Percentiles rank a stretch among this genome's conserved stretches.
Evolutionary conservation across 805 yeast genomes (phyloP).

Genomic region (Ogataea siamensis): DNA sequence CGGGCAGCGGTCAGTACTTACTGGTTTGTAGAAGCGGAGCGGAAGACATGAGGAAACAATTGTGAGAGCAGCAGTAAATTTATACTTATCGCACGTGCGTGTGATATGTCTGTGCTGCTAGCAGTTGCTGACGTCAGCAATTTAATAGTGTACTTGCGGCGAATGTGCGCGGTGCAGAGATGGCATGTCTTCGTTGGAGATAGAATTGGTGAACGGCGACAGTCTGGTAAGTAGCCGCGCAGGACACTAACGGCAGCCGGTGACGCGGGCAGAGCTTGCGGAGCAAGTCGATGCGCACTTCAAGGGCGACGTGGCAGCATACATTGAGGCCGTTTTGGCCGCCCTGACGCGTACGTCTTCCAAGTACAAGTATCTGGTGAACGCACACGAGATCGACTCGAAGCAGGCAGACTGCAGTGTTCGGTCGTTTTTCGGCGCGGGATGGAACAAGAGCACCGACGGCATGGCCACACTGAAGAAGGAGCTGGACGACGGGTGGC

Average conservation of each 20-base stretch:
- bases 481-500: conserved; percentile 16
- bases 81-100: conserved; percentile 16
- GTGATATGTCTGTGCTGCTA: neutral
- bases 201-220: conserved; percentile 14
- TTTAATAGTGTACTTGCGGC: neutral
- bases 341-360: conserved; percentile 45
- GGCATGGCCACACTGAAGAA: conserved; percentile 45
- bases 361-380: conserved; percentile 54
- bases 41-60: conserved; percentile 53
- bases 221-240: conserved; percentile 16
- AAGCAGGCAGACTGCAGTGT: conserved; percentile 29
- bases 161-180: conserved; percentile 6
- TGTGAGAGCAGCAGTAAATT: conserved; percentile 9
- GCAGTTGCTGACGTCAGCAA: conserved; percentile 1
- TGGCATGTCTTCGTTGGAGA: conserved; percentile 7
- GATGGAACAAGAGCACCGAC: conserved; percentile 57
- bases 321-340: conserved; percentile 1
- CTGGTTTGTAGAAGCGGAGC: conserved; percentile 74
- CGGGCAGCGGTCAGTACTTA: conserved; percentile 26
- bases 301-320: conserved; percentile 5
- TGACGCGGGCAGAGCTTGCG: conserved; percentile 18
- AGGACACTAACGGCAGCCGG: conserved; percentile 19
- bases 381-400: conserved; percentile 37
- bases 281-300: conserved; percentile 12
- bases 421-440: conserved; percentile 46